Base-by-base conservation (phyloP, 2,329 filamentous ascomycete genomes). In the Diplodia sapinea region DNA sequence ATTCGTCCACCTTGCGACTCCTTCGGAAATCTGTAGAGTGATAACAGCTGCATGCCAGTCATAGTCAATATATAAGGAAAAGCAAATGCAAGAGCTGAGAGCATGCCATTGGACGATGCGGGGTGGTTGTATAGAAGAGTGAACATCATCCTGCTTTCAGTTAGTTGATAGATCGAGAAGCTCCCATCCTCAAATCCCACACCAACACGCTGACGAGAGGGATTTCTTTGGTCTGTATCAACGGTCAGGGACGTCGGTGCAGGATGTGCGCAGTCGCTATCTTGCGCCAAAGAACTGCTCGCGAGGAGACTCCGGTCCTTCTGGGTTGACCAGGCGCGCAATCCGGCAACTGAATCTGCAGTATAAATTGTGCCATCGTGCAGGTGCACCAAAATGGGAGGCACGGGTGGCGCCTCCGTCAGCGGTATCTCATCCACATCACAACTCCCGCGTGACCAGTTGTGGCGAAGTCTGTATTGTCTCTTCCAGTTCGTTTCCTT, bases 401-500 rank as follows among this genome's bases (percentile, higher is more conserved):
- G 82, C 76, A 88, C 75, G 65, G 82, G 79, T 1, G 82, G 78
- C 52, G 80, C 72, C 68, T 84, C 81, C 65, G 84, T 81, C 29
- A 93, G 85, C 54, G 88, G 84, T 36, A 97, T 86, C 77, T 96
- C 91, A 43, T 91, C 89, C 13, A 97, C 88, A 47, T 87, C 90
- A 73, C 93, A 96, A 71, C 87, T 89, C 0, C 94, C 95, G 70
- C 85, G 87, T 1, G 91, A 87, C 95, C 95, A 98, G 79, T 98
- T 98, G 76, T 97, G 91, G 55, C 92, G 86, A 61, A 97, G 83
- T 74, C 90, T 92, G 79, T 96, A 98, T 73, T 95, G 91, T 69
- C 87, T 86, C 81, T 96, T 96, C 94, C 94, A 97, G 74, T 95
- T 87, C 56, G 86, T 89, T 23, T 80, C 74, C 6, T 75, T 78